phyloP scores from a whole-genome alignment of 192 early-diverging fungal species.

The Linnemannia schmuckeri region DNA sequence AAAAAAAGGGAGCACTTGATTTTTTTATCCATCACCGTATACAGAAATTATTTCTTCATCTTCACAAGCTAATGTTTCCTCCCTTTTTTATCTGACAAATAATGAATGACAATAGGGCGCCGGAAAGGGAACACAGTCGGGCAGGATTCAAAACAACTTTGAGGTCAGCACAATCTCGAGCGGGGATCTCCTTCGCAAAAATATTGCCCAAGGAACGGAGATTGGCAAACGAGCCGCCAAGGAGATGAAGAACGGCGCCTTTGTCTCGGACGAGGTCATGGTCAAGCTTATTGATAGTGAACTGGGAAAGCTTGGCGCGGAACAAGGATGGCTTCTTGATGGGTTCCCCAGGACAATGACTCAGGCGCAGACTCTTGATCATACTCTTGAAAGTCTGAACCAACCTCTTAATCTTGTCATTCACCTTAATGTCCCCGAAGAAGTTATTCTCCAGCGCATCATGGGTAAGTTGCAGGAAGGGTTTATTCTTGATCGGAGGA shows the following conservation, averaged over 20 bases:
- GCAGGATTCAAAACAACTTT: constrained; percentile 78
- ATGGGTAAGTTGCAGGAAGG: constrained; percentile 63
- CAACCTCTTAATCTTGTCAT: constrained; percentile 88
- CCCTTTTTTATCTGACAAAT: background rate
- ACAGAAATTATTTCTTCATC: background rate
- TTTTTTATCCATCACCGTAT: background rate
- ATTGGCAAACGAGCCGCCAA: constrained; percentile 71
- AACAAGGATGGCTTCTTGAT: constrained; percentile 85
- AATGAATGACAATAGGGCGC: constrained; percentile 65
- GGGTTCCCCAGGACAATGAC: constrained; percentile 90
- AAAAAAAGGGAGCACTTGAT: background rate
- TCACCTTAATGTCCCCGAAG: constrained; percentile 92
- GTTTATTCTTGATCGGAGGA: background rate
- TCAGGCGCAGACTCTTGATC: constrained; percentile 85
- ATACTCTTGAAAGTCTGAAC: constrained; percentile 61
- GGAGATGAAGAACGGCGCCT: constrained; percentile 63
- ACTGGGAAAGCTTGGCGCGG: constrained; percentile 60
- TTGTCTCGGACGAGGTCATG: constrained; percentile 83
- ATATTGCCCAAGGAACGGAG: constrained; percentile 77
- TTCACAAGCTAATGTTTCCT: background rate
- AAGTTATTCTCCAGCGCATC: constrained; percentile 90
- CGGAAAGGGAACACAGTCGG: constrained; percentile 94
- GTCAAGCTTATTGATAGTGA: constrained; percentile 73
- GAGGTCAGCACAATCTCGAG: constrained; percentile 80
- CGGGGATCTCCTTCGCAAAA: constrained; percentile 88